These are phyloP conservation scores for Vigna reflexopilosa DNA, from an alignment of 306 rosid genomes.

Conservation along the genomic window DNA sequence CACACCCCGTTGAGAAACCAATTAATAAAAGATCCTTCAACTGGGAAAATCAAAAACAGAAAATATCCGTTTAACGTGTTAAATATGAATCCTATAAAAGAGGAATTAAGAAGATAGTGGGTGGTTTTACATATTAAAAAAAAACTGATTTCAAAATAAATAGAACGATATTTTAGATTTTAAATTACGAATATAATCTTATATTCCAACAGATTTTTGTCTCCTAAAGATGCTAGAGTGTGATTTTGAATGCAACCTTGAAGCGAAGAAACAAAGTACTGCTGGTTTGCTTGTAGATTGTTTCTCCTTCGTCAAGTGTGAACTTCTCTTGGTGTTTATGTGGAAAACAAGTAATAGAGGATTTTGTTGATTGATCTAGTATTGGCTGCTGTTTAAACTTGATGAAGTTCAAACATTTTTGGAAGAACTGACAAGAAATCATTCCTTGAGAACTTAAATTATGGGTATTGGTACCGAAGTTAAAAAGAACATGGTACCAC, in stretches of 20 bases:
- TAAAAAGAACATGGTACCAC: neutral
- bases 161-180: no score
- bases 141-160: no score
- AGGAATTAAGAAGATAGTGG: no score
- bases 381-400: neutral
- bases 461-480: constrained; percentile 11
- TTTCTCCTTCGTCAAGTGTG: constrained; percentile 10
- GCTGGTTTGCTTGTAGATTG: neutral
- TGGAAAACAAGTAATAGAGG: neutral
- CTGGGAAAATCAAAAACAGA: no score
- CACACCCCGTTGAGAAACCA: no score
- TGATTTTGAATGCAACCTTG: constrained; percentile 18
- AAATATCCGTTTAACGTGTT: no score
- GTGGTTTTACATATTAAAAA: no score
- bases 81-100: no score
- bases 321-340: constrained; percentile 5
- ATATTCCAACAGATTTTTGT: neutral
- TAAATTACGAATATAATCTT: no score
- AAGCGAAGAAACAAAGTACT: neutral
- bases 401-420: neutral
- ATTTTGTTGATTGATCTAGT: constrained; percentile 11
- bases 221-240: constrained; percentile 10
- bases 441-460: constrained; percentile 3
- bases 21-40: no score
- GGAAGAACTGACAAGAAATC: neutral